Percentiles rank a stretch among this genome's conserved stretches.
Conservation (phyloP, 495 filamentous ascomycete species). For the Talaromyces thailandensis region DNA sequence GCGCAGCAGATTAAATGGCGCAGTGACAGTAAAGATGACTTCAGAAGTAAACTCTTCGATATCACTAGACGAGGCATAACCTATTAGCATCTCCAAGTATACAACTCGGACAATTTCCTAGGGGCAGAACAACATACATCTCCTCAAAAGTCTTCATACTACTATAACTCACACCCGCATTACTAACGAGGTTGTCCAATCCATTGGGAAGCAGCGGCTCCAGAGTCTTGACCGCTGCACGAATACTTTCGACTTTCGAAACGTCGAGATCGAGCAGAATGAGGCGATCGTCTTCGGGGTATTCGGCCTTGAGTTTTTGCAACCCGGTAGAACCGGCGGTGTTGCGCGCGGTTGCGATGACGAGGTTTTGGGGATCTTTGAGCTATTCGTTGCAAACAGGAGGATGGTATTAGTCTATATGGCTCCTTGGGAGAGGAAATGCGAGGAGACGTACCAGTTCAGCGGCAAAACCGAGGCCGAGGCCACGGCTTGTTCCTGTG, state of each 20-base stretch:
- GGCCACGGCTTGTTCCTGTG: conserved; percentile 28
- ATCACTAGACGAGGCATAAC: background rate
- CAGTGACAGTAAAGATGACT: background rate
- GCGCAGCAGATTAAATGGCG: background rate
- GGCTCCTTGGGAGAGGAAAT: background rate
- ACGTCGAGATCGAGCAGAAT: background rate
- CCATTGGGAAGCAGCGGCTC: background rate
- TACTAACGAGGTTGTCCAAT: background rate
- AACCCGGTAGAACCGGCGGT: background rate
- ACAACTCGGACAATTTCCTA: background rate
- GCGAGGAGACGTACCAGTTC: conserved; percentile 13
- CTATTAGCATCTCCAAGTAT: too few relatives aligned
- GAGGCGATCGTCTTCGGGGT: background rate
- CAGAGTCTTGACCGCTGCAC: background rate
- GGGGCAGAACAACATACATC: background rate
- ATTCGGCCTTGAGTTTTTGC: background rate
- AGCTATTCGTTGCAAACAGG: background rate
- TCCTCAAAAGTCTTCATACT: background rate
- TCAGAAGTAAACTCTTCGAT: background rate
- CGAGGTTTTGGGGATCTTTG: background rate
- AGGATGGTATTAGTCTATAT: background rate
- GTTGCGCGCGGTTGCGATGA: background rate
- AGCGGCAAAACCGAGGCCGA: conserved; percentile 27
- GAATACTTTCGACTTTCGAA: background rate
- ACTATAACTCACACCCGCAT: background rate